Conservation (phyloP, 768 basidiomycete species). For the Neoboletus subvelutipes region DNA sequence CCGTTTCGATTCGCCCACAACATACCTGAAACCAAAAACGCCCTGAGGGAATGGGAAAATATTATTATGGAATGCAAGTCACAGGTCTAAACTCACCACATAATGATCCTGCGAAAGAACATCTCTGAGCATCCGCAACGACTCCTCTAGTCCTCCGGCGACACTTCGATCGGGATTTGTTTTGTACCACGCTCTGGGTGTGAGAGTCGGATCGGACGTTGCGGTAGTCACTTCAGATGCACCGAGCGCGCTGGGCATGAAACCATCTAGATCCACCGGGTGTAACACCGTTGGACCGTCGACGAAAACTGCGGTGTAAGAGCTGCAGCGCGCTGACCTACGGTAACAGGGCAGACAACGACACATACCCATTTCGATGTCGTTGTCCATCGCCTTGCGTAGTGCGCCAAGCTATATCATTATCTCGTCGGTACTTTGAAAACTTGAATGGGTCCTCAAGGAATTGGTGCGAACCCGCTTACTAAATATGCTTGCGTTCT, state of each 20-base stretch:
- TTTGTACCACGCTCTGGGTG: slow-evolving; percentile 74
- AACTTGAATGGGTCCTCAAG: background rate
- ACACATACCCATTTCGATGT: slow-evolving; percentile 60
- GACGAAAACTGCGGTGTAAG: slow-evolving; percentile 55
- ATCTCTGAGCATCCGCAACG: slow-evolving; percentile 53
- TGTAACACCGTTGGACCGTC: slow-evolving; percentile 69
- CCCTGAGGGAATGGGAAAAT: slow-evolving; percentile 45
- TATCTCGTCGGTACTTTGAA: background rate
- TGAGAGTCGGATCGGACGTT: slow-evolving; percentile 48
- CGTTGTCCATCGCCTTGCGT: slow-evolving; percentile 64
- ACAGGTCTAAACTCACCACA: slow-evolving; percentile 47
- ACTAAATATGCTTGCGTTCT: slow-evolving; percentile 68
- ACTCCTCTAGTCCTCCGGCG: slow-evolving; percentile 56
- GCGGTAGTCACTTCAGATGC: slow-evolving; percentile 36
- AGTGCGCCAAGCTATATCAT: slow-evolving; percentile 62
- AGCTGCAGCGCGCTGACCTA: background rate
- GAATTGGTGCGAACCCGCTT: slow-evolving; percentile 53
- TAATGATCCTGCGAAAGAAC: slow-evolving; percentile 58
- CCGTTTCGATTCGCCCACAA: background rate
- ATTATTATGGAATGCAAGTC: background rate
- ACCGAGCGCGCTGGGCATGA: slow-evolving; percentile 33
- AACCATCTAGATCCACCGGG: slow-evolving; percentile 55
- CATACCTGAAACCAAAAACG: slow-evolving; percentile 76
- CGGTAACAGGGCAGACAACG: background rate
- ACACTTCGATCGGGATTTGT: slow-evolving; percentile 50